Evolutionary conservation across 1,284 basidiomycete genomes (phyloP).

Genomic region (Inonotus obliquus): DNA sequence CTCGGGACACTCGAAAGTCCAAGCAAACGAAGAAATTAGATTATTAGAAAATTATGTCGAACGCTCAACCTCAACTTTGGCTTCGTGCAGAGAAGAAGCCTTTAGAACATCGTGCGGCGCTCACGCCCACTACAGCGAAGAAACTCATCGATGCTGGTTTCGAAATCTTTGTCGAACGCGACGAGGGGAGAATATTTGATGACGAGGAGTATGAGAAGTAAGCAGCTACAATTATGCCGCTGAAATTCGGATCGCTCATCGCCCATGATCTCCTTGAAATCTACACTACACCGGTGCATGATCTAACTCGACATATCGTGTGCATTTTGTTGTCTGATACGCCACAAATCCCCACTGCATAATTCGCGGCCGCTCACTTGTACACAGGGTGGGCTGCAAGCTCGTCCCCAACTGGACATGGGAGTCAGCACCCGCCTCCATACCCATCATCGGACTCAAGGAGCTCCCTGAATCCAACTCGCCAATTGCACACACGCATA

Average conservation of each 20-base stretch:
- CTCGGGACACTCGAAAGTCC: background rate
- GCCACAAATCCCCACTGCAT: background rate
- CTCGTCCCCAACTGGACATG: constrained; percentile 90
- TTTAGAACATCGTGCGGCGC: constrained; percentile 89
- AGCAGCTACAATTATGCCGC: constrained; percentile 31
- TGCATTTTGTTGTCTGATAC: background rate
- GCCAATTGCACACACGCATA: constrained; percentile 90
- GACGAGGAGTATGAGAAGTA: constrained; percentile 92
- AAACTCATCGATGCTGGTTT: constrained; percentile 90
- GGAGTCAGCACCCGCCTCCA: constrained; percentile 70
- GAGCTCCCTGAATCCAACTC: constrained; percentile 83
- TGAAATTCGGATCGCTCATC: background rate
- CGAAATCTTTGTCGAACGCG: constrained; percentile 88
- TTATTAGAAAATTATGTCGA: background rate
- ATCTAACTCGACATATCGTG: background rate
- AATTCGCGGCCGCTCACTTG: constrained; percentile 29
- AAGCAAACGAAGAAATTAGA: background rate
- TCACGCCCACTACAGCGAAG: constrained; percentile 92
- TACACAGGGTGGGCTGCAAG: constrained; percentile 75
- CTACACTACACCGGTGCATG: background rate
- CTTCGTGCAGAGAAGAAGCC: constrained; percentile 93
- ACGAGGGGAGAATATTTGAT: constrained; percentile 93
- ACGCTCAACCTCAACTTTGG: constrained; percentile 50
- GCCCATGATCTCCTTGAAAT: background rate
- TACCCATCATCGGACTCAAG: constrained; percentile 95